These are phyloP conservation scores for Zasmidium angulare DNA, from an alignment of 2,329 filamentous ascomycete genomes.

Conservation along the genomic window DNA sequence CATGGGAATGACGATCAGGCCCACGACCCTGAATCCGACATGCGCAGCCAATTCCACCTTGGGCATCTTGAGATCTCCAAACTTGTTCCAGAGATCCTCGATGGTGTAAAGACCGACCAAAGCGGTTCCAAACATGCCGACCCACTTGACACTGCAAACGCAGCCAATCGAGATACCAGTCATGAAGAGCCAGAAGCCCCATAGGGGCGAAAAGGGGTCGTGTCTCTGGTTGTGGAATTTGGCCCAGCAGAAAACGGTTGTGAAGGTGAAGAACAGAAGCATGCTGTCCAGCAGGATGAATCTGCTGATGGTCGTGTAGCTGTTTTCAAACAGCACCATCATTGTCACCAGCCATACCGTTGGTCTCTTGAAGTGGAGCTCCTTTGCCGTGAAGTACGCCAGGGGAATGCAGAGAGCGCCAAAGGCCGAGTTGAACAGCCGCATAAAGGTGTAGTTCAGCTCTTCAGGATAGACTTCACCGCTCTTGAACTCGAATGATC, in stretches of 20 bases:
- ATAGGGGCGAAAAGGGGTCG: slow-evolving; percentile 83
- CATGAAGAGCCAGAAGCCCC: slow-evolving; percentile 92
- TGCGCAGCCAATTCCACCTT: slow-evolving; percentile 74
- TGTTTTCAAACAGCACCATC: slow-evolving; percentile 99
- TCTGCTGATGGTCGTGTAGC: slow-evolving; percentile 96
- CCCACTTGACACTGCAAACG: slow-evolving; percentile 97
- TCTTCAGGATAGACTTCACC: slow-evolving; percentile 93
- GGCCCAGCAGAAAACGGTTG: slow-evolving; percentile 94
- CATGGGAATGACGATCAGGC: slow-evolving; percentile 84
- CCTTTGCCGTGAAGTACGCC: slow-evolving; percentile 91
- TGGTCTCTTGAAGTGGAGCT: slow-evolving; percentile 80
- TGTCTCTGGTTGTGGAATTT: slow-evolving; percentile 89
- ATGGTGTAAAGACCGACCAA: slow-evolving; percentile 93
- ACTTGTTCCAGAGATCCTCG: slow-evolving; percentile 98
- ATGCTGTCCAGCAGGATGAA: slow-evolving; percentile 99
- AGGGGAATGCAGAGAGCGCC: slow-evolving; percentile 89
- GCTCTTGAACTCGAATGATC: slow-evolving; percentile 98
- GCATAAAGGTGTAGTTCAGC: slow-evolving; percentile 97
- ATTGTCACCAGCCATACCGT: slow-evolving; percentile 93
- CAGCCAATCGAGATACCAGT: slow-evolving; percentile 95
- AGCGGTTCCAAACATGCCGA: slow-evolving; percentile 92
- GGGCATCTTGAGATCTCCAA: slow-evolving; percentile 90
- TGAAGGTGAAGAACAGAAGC: slow-evolving; percentile 98
- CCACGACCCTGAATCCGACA: slow-evolving; percentile 74
- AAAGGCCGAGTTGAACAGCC: slow-evolving; percentile 93